Evolutionary conservation across 305 asterid species (phyloP), one percentile per base, ranked within the genome.

Genomic region (Ilex paraguariensis): DNA sequence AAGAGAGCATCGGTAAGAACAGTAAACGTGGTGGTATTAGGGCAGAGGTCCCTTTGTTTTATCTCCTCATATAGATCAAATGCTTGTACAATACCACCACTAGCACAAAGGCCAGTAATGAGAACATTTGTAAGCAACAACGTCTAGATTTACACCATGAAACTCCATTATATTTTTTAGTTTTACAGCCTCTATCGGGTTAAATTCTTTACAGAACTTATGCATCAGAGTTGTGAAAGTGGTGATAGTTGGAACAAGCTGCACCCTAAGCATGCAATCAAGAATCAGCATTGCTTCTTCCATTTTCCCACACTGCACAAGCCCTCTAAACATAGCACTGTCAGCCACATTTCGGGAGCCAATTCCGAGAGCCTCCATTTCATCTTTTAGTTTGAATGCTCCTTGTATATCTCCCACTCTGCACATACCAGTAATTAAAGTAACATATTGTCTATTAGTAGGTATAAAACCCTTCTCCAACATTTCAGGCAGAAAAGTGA

Each of bases 161-260:
- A 45, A 63, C 65, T 91, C 98, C 98, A 91, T 91, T 61, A 75
- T 15, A 54, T 45, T 40, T 73, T 84, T 89, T 58, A 77, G 56
- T 44, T 75, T 70, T 65, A 88, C 62, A 13, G 95, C 98, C 79
- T 78, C 81, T 0, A 72, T 61, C 28, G 82, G 14, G 31, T 82
- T 82, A 53, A 82, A 76, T 70, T 77, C 80, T 74, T 68, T 79
- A 76, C 91, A 88, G 33, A 89, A 70, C 69, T 64, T 79, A 64
- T 91, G 96, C 70, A 91, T 85, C 13, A 84, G 72, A 5, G 91
- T 75, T 7, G 98, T 91, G 66, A 87, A 85, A 51, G 98, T 89
- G 40, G 95, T 80, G 63, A 79, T 52, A 2, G 95, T 85, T 3
- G 96, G 97, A 66, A 81, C 65, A 36, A 76, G 73, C 54, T 70